Conservation (phyloP, 345 rosid genomes). For the Populus ilicifolia region DNA sequence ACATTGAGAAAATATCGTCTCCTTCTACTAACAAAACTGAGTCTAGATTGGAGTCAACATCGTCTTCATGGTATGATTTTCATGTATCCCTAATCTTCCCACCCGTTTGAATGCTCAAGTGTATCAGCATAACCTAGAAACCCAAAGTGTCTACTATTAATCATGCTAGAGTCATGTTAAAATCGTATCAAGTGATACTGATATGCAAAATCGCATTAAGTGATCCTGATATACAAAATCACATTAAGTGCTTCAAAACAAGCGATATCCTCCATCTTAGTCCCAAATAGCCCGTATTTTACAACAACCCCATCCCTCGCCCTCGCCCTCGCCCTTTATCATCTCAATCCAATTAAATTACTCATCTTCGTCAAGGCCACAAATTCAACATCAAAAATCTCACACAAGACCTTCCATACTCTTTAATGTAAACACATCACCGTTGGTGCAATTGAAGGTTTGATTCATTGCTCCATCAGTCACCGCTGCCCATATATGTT, state of each 20-base stretch:
- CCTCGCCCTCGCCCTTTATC: constrained; percentile 20
- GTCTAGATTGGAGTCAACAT: not conserved
- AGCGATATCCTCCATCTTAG: constrained; percentile 31
- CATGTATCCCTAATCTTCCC: constrained; percentile 15
- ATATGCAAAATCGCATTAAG: constrained; percentile 19
- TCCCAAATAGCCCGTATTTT: constrained; percentile 22
- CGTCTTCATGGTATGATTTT: constrained; percentile 27
- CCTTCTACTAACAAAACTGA: not conserved
- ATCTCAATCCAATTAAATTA: constrained; percentile 19
- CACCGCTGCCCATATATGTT: constrained; percentile 33
- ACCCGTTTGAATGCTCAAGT: constrained; percentile 22
- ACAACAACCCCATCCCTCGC: constrained; percentile 40
- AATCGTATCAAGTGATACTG: not conserved
- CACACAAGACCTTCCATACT: constrained; percentile 29
- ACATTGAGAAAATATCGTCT: not conserved
- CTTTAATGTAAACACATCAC: constrained; percentile 34
- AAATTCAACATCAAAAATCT: constrained; percentile 24
- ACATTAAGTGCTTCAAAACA: constrained; percentile 14
- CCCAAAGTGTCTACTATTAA: constrained; percentile 40
- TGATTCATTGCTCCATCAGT: constrained; percentile 13
- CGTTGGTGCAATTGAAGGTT: constrained; percentile 38
- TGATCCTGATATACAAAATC: constrained; percentile 20
- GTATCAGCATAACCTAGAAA: constrained; percentile 27
- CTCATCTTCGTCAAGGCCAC: constrained; percentile 27
- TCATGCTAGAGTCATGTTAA: constrained; percentile 44